Base-by-base conservation (phyloP, 208 protist genomes). In the Leishmania martiniquensis region DNA sequence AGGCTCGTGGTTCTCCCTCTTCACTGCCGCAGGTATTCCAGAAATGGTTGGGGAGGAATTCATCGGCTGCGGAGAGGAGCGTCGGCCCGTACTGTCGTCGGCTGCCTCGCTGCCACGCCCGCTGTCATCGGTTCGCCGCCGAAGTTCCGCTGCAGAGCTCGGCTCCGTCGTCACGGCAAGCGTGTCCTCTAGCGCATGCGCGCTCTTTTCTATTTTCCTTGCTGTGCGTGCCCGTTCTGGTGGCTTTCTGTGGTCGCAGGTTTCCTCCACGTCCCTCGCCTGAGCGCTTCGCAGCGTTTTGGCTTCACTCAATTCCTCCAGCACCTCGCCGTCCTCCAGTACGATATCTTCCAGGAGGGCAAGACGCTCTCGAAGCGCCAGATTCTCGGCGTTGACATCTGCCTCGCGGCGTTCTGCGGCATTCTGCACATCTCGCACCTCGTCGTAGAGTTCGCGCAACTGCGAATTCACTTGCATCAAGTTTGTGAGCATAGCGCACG, bases 331-430 rank as follows among this genome's bases (percentile, higher is more conserved):
- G n/a, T 89, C 79, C 42, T 93, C 82, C 32, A 98, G 85, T 2
- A 89, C 95, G 75, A 98, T 97, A 13, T 83, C 89, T 76, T 98
- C 93, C 25, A 98, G 81, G 82, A 95, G 86, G 72, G 96, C 81
- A 49, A 98, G 91, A 9, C 95, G 87, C 72, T 98, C 95, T 7
- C 92, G 91, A 39, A 97, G 78, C 17, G 86, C 82, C 4, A 95
- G 60, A 75, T 98, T 98, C 77, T 98, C 94, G 0, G 87, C 91
- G 79, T 97, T 96, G 4, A 98, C 82, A 70, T 94, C 76, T 55
- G 86, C 84, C 71, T 97, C 87, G n/a, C 91, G 86, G 32, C 73
- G 72, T 49, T 93, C 86, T 3, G 86, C 63, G 0, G 71, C 85
- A 5, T 85, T 72, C 62, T 91, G 86, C 6, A 82, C 81, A 6